Percentiles rank a stretch among this genome's conserved stretches.
Evolutionary conservation across 306 rosid species (phyloP).

Genomic region (Rubus idaeus): DNA sequence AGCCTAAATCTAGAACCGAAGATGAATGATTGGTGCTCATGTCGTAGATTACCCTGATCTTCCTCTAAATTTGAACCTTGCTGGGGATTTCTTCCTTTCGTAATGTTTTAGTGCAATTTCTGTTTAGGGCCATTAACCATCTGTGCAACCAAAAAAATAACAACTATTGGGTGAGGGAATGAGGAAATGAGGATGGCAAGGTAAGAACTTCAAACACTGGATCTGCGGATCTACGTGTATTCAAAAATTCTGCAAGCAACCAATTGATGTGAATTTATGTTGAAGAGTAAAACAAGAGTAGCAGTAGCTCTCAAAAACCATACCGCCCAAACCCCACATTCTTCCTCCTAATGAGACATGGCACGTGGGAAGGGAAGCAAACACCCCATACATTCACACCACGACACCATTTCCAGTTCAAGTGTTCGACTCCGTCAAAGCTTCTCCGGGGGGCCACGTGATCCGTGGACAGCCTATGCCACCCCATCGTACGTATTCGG

Average conservation of each 20-base stretch:
- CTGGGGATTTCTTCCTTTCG: too few relatives aligned
- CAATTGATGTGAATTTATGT: neutral
- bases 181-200: neutral
- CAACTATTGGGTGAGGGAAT: too few relatives aligned
- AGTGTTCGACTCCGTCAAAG: neutral
- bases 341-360: neutral
- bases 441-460: neutral
- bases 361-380: constrained; percentile 19
- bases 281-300: neutral
- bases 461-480: neutral
- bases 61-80: too few relatives aligned
- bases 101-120: too few relatives aligned
- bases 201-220: too few relatives aligned
- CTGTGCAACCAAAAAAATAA: too few relatives aligned
- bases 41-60: too few relatives aligned
- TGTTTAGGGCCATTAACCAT: too few relatives aligned
- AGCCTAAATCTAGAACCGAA: too few relatives aligned
- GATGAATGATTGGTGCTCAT: too few relatives aligned
- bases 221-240: too few relatives aligned
- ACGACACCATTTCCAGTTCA: neutral
- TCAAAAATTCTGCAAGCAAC: too few relatives aligned
- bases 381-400: constrained; percentile 15
- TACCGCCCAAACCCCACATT: neutral
- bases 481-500: neutral
- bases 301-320: neutral